Evolutionary conservation across 192 early-diverging fungal species (phyloP).

Genomic region (Coemansia sp.): DNA sequence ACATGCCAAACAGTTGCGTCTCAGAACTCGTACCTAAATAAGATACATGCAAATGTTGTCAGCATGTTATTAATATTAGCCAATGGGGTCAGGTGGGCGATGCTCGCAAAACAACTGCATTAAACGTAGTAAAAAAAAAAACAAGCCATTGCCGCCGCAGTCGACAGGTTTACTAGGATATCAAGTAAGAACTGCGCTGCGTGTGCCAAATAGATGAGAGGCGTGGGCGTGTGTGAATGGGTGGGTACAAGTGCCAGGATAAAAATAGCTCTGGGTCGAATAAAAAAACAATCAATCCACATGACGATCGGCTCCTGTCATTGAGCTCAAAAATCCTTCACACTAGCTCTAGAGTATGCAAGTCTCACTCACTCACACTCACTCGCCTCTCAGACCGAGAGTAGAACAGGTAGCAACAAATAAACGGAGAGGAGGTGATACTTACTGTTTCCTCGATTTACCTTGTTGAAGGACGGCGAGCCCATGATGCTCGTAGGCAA

Average conservation of each 20-base stretch:
- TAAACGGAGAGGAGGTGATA: not conserved
- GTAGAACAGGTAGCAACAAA: not conserved
- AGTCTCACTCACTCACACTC: not conserved
- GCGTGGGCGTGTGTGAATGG: not conserved
- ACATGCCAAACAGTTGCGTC: constrained; percentile 45
- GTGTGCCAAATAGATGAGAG: not conserved
- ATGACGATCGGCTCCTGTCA: not conserved
- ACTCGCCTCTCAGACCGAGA: not conserved
- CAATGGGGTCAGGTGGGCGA: not conserved
- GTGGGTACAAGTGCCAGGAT: not conserved
- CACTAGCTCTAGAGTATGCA: not conserved
- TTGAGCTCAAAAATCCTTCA: not conserved
- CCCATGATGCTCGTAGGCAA: not conserved
- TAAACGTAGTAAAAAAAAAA: not conserved
- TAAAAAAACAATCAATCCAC: constrained; percentile 4
- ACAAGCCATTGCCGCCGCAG: not conserved
- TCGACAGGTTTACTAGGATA: not conserved
- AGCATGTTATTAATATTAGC: constrained; percentile 2
- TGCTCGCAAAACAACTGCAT: not conserved
- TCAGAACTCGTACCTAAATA: constrained; percentile 28
- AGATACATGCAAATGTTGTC: not conserved
- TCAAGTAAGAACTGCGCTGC: not conserved
- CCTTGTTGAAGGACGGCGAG: constrained; percentile 31
- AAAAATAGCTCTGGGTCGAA: not conserved
- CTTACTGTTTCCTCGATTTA: constrained; percentile 38